These are phyloP conservation scores for Alternaria conjuncta DNA, from an alignment of 2,329 filamentous ascomycete species.

Conservation along the genomic window DNA sequence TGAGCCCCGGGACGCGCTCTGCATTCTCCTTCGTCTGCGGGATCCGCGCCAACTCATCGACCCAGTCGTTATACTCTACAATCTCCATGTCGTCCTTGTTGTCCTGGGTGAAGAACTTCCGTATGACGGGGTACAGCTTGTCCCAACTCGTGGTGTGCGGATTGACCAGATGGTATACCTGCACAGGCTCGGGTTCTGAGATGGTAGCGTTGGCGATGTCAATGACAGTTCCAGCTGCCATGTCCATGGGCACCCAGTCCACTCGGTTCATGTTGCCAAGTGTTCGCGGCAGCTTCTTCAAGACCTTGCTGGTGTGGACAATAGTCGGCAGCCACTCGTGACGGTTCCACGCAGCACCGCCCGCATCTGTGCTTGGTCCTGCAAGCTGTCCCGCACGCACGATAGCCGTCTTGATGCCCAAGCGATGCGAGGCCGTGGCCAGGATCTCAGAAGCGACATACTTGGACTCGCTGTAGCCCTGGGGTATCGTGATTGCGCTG, in stretches of 20 bases:
- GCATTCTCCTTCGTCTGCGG: conserved; percentile 4
- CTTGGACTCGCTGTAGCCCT: conserved; percentile 51
- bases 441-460: conserved; percentile 44
- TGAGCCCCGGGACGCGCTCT: neutral
- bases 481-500: conserved; percentile 31
- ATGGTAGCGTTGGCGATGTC: neutral
- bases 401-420: conserved; percentile 31
- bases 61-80: neutral
- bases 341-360: conserved; percentile 30
- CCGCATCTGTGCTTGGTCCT: conserved; percentile 24
- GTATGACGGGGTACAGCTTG: neutral
- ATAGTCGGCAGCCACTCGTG: conserved; percentile 39
- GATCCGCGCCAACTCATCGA: neutral
- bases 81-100: neutral
- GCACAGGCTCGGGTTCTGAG: neutral
- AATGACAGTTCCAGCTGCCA: neutral
- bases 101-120: neutral
- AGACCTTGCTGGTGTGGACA: conserved; percentile 23
- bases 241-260: conserved; percentile 36
- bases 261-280: conserved; percentile 20
- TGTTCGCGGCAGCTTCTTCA: conserved; percentile 29
- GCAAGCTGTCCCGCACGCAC: conserved; percentile 41
- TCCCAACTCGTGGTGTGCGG: neutral
- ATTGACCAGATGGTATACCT: conserved; percentile 7
- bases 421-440: conserved; percentile 32